Percentiles rank a stretch among this genome's conserved stretches.
phyloP scores from a whole-genome alignment of 2,329 filamentous ascomycete genomes.

The Emericellopsis cladophorae region DNA sequence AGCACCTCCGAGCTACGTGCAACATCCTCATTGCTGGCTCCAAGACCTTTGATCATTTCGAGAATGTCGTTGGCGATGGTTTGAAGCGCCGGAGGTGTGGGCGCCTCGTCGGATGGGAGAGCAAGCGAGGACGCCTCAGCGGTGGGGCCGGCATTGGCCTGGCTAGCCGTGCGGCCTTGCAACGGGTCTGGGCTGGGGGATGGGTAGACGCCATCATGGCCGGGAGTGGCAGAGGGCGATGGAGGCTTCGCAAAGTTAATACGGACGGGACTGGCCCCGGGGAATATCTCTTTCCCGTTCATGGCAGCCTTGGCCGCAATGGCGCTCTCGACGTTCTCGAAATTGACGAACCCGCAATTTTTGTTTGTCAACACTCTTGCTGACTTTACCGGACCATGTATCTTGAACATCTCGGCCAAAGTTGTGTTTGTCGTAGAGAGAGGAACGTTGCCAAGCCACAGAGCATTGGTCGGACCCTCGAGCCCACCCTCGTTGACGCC shows the following conservation, averaged over 20 bases:
- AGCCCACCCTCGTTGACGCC: conserved; percentile 65
- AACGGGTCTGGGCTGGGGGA: conserved; percentile 87
- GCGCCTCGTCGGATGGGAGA: conserved; percentile 14
- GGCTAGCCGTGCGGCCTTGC: conserved; percentile 1
- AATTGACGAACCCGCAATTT: conserved; percentile 98
- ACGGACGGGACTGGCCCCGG: conserved; percentile 82
- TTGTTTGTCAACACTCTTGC: conserved; percentile 93
- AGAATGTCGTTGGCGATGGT: conserved; percentile 77
- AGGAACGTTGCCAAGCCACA: conserved; percentile 96
- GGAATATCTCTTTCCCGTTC: conserved; percentile 97
- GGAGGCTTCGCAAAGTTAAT: conserved; percentile 98
- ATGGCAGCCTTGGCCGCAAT: conserved; percentile 76
- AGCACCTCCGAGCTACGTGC: conserved; percentile 60
- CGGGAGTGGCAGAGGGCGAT: conserved; percentile 78
- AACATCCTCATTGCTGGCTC: conserved; percentile 68
- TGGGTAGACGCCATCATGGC: conserved; percentile 74
- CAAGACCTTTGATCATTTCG: conserved; percentile 79
- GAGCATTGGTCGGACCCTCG: conserved; percentile 79
- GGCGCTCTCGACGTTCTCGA: conserved; percentile 81
- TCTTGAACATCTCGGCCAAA: conserved; percentile 85
- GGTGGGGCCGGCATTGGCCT: conserved; percentile 8
- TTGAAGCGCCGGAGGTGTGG: conserved; percentile 59
- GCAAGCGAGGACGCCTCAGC: not conserved
- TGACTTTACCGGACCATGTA: conserved; percentile 83
- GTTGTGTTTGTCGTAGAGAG: conserved; percentile 95